Evolutionary conservation across 371 early-diverging fungal species (phyloP), one percentile per base, ranked within the genome.

Genomic region (Mucor ambiguus): DNA sequence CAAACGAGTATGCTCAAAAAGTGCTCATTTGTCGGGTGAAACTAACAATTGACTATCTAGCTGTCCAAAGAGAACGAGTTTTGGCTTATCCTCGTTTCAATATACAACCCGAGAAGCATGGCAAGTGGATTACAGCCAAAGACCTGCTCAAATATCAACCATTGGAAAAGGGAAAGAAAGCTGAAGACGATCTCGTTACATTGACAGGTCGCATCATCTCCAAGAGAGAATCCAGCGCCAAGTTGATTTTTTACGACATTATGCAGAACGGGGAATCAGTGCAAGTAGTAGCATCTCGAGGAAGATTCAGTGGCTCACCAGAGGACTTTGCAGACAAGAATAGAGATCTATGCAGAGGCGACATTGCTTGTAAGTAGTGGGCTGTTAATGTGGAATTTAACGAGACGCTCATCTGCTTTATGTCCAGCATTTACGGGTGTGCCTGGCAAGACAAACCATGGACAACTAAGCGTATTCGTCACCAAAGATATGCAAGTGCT

Each of bases 401-500:
- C 11, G 20, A 54, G 7, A 12, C 10, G 30, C 44, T 26, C 3
- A 43, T 30, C 20, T 29, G 32, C 24, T 30, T 38, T 37, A 1
- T 14, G 35, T 82, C 12, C 37, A 85, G 93, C 89, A 24, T 83
- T 91, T 63, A 81, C 74, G 2, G 98, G 98, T 30, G 73, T 84
- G 30, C 78, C 90, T 33, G 96, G 95, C 6, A 90, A 85, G 67
- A 94, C 96, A 12, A 88, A 89, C 54, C 88, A 87, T 10, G 96
- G 96, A 8, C 93, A 97, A 72, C 73, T 92, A 3, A 91, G 93
- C 68, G 71, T 98, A 3, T 90, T 92, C 71, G 90, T 87, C 29
- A 74, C 75, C 2, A 71, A 77, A 0, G 71, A 71, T 3, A 68
- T 93, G 29, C 68, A 76, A n/a, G 77, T 98, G 6, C 85, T 99